Conservation (phyloP, 2,329 filamentous ascomycete species). For the Lachnellula cervina region DNA sequence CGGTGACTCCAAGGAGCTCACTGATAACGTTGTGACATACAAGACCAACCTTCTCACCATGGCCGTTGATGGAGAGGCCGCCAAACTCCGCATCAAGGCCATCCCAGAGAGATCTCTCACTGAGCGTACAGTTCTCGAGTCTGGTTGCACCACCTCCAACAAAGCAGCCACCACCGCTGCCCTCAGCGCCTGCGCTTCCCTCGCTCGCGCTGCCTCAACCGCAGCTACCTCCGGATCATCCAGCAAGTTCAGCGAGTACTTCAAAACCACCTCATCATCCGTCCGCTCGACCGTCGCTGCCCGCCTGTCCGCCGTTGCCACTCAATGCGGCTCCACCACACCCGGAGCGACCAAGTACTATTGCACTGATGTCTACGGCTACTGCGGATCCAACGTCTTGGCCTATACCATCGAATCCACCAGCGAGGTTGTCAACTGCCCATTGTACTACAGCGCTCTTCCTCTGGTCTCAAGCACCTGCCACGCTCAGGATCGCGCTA, state of each 20-base stretch:
- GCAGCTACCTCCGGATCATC: slow-evolving; percentile 46
- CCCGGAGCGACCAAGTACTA: slow-evolving; percentile 48
- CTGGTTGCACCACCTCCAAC: slow-evolving; percentile 49
- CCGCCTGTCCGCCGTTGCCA: slow-evolving; percentile 48
- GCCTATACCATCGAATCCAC: slow-evolving; percentile 55
- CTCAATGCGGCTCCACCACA: slow-evolving; percentile 49
- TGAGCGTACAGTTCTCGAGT: slow-evolving; percentile 49
- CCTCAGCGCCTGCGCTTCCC: slow-evolving; percentile 47
- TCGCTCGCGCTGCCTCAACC: slow-evolving; percentile 48
- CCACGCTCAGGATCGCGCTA: slow-evolving; percentile 61
- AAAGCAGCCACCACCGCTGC: slow-evolving; percentile 44
- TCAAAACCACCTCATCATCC: slow-evolving; percentile 50
- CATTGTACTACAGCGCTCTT: slow-evolving; percentile 52
- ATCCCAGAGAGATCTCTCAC: slow-evolving; percentile 35
- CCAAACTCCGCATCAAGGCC: slow-evolving; percentile 44
- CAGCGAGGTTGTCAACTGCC: slow-evolving; percentile 58
- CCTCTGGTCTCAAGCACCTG: slow-evolving; percentile 46
- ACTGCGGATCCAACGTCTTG: slow-evolving; percentile 47
- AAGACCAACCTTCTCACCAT: slow-evolving; percentile 55
- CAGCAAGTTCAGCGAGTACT: slow-evolving; percentile 55
- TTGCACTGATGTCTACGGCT: slow-evolving; percentile 53
- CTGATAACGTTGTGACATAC: slow-evolving; percentile 49
- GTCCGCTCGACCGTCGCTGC: slow-evolving; percentile 45
- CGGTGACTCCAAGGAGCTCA: slow-evolving; percentile 46
- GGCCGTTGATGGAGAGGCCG: slow-evolving; percentile 50